Base-by-base conservation (phyloP, 441 rosid species). In the Biscutella laevigata region DNA sequence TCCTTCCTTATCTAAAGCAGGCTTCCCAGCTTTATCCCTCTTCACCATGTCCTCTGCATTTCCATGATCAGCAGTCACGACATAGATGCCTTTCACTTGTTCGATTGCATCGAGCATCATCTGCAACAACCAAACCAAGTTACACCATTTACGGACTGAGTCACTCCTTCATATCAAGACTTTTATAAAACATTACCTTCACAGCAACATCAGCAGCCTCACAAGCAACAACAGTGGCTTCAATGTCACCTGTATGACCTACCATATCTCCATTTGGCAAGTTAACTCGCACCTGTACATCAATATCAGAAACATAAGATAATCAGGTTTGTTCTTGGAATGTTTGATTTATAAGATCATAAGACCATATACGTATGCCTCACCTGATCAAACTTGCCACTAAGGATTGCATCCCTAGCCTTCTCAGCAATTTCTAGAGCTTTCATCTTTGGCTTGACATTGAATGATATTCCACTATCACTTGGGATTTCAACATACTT, bases 41-140 rank as follows among this genome's bases (percentile, higher is more conserved):
- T 92, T 88, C 20, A 82, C 96, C 96, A 92, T 92, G 71, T 86
- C 98, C 72, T 92, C 95, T 0, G 96, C 95, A 70, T 92, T 92
- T 43, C 98, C 96, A 11, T 92, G 98, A 75, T 92, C 96, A 4
- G 96, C 98, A n/a, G 98, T 92, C 22, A 92, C 79, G 7, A 92
- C 86, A 49, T 75, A 92, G 54, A 92, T 88, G 48, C 99, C 99
- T 54, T 90, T 90, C 19, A 84, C 97, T 65, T 84, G 61, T 59
- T 84, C 79, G 12, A 88, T 49, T 3, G 99, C 81, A 57, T 92
- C 95, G 10, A 92, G 74, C 43, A 88, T 88, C 46, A 76, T 79
- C 99, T 92, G 86, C n/a, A n/a, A n/a, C n/a, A n/a, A n/a, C n/a
- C 69, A 69, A n/a, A n/a, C n/a, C n/a, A n/a, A n/a, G n/a, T n/a